Conservation (phyloP, 805 yeast genomes). For the Starmerella roubikii region DNA sequence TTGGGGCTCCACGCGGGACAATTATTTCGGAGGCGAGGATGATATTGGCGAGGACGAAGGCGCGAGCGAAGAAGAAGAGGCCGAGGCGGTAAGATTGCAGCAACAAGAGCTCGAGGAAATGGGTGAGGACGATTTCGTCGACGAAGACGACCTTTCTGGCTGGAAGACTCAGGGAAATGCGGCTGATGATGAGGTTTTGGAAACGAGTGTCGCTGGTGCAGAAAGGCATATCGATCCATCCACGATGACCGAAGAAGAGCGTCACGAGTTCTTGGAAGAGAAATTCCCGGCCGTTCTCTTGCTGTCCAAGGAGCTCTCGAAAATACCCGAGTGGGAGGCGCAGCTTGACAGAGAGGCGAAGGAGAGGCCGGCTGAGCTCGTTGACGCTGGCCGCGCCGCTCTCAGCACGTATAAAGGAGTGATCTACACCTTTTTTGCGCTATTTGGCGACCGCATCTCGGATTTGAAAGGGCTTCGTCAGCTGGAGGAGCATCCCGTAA, state of each 20-base stretch:
- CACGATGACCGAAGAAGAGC: constrained; percentile 40
- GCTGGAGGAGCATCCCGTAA: constrained; percentile 78
- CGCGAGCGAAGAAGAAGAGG: constrained; percentile 62
- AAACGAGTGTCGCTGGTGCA: constrained; percentile 22
- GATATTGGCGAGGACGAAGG: constrained; percentile 56
- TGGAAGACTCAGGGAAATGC: constrained; percentile 53
- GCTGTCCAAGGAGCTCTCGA: constrained; percentile 46
- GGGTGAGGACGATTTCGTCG: constrained; percentile 58
- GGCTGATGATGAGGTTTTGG: constrained; percentile 24
- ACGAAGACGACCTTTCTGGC: constrained; percentile 63
- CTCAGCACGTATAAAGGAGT: constrained; percentile 68
- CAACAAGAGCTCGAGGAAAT: constrained; percentile 64
- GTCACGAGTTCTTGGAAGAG: constrained; percentile 39
- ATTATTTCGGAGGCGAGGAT: constrained; percentile 27
- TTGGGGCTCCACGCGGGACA: constrained; percentile 37
- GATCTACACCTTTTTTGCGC: constrained; percentile 62
- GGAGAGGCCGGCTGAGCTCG: constrained; percentile 9
- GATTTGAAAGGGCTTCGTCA: constrained; percentile 29
- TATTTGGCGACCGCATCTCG: constrained; percentile 45
- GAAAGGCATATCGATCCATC: constrained; percentile 31
- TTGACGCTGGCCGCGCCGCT: constrained; percentile 46
- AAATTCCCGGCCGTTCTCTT: constrained; percentile 79
- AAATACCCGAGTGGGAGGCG: constrained; percentile 25
- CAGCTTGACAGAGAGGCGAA: constrained; percentile 12
- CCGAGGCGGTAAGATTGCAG: constrained; percentile 79